Evolutionary conservation across 2,329 filamentous ascomycete genomes (phyloP).

Genomic region (Monilinia vaccinii-corymbosi): DNA sequence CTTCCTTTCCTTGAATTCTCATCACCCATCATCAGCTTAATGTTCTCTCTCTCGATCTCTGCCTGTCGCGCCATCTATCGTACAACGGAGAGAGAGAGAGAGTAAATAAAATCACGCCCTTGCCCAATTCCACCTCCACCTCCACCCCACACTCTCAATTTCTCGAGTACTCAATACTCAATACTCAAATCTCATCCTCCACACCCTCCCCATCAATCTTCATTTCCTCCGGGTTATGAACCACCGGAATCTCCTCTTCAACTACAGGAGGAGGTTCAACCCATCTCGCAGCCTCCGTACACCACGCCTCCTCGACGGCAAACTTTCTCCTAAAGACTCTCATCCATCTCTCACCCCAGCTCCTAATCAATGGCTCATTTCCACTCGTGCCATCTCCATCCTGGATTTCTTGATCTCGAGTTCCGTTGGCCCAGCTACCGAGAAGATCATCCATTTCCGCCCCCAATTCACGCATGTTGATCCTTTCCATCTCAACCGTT

Average conservation of each 20-base stretch:
- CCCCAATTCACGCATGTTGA: constrained; percentile 72
- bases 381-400: constrained; percentile 42
- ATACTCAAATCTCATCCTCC: no score
- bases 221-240: constrained; percentile 1
- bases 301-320: constrained; percentile 73
- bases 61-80: background rate
- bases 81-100: background rate
- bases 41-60: background rate
- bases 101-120: background rate
- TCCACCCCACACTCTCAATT: background rate
- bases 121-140: no score
- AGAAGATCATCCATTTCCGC: constrained; percentile 71
- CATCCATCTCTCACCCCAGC: constrained; percentile 82
- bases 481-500: constrained; percentile 58
- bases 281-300: constrained; percentile 32
- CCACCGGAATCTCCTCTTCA: background rate
- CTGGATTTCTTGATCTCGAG: constrained; percentile 69
- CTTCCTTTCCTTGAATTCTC: no score
- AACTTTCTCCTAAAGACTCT: constrained; percentile 74
- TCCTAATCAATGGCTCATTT: constrained; percentile 53
- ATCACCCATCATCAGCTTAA: background rate
- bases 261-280: constrained; percentile 12
- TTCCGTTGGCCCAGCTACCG: constrained; percentile 60
- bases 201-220: background rate
- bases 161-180: background rate